A percentile compares a stretch with the other conserved stretches of the same genome.
phyloP scores from a whole-genome alignment of 345 rosid genomes.

The Moricandia moricandioides region DNA sequence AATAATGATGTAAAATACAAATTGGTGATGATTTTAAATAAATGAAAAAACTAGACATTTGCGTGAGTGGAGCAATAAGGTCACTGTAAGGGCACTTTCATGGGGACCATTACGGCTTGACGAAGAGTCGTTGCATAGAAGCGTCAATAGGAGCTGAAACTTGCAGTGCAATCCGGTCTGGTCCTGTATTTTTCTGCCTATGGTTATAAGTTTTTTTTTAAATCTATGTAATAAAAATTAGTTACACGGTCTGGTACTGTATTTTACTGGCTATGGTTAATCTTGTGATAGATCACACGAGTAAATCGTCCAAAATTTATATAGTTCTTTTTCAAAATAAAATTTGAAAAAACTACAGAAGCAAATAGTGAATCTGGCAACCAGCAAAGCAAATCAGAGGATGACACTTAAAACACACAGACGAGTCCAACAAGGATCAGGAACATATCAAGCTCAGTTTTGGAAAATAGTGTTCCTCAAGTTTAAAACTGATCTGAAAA shows the following conservation, averaged over 20 bases:
- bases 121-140: constrained; percentile 9
- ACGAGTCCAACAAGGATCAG: constrained; percentile 31
- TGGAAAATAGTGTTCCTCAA: constrained; percentile 25
- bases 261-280: background rate
- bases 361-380: constrained; percentile 35
- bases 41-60: background rate
- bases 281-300: background rate
- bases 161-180: background rate
- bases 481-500: constrained; percentile 51
- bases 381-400: constrained; percentile 26
- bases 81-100: constrained; percentile 30
- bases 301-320: background rate
- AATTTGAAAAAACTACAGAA: constrained; percentile 7
- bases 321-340: background rate
- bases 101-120: constrained; percentile 25
- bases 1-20: background rate
- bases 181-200: background rate
- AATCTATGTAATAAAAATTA: background rate
- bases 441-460: constrained; percentile 31
- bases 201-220: background rate
- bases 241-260: background rate
- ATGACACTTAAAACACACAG: constrained; percentile 22
- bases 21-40: background rate
- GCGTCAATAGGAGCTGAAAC: constrained; percentile 5
- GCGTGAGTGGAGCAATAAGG: constrained; percentile 20